phyloP scores from a whole-genome alignment of 495 filamentous ascomycete species.

The Lophium mytilinum region DNA sequence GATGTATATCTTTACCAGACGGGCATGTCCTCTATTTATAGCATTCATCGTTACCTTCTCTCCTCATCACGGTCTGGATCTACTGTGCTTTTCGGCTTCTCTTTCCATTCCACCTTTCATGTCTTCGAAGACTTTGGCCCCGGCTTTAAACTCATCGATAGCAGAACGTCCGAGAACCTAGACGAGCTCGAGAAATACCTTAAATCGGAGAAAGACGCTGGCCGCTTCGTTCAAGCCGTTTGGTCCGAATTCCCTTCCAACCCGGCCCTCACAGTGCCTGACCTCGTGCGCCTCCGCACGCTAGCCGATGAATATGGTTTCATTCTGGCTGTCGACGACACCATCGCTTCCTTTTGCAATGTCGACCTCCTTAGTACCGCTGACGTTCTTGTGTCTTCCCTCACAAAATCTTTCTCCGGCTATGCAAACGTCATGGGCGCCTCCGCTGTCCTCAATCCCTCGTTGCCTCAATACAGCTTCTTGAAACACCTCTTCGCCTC shows the following conservation, averaged over 20 bases:
- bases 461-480: conserved; percentile 24
- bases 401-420: conserved; percentile 46
- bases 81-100: conserved; percentile 28
- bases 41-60: conserved; percentile 16
- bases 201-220: background rate
- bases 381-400: conserved; percentile 40
- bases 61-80: background rate
- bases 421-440: conserved; percentile 44
- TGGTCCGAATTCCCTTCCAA: conserved; percentile 32
- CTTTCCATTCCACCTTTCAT: conserved; percentile 26
- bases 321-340: conserved; percentile 32
- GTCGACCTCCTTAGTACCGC: conserved; percentile 30
- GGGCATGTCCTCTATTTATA: conserved; percentile 32
- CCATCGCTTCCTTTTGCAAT: conserved; percentile 32
- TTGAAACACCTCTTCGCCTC: conserved; percentile 28
- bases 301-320: conserved; percentile 30
- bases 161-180: background rate
- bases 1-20: conserved; percentile 34
- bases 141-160: conserved; percentile 2
- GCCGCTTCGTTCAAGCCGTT: background rate
- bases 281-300: conserved; percentile 25
- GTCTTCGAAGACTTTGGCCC: conserved; percentile 27
- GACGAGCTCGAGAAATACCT: background rate
- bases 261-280: conserved; percentile 25
- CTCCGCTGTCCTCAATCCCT: conserved; percentile 34